phyloP scores from a whole-genome alignment of 2,329 filamentous ascomycete species.

The Colletotrichum tropicale region DNA sequence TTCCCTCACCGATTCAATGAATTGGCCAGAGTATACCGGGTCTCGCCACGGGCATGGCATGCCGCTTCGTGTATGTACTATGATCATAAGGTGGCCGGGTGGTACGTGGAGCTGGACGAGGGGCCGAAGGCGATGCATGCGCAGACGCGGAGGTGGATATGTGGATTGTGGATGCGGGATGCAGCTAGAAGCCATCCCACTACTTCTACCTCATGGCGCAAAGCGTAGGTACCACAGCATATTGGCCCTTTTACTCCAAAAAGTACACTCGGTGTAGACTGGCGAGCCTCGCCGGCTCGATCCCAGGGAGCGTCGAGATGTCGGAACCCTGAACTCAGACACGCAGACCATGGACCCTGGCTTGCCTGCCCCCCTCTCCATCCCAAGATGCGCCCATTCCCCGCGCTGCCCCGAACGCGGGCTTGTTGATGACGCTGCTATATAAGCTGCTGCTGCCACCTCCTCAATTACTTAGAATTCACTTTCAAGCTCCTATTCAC shows the following conservation, averaged over 20 bases:
- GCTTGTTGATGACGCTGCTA: not conserved
- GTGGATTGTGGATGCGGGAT: slow-evolving; percentile 6
- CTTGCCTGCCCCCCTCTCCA: not conserved
- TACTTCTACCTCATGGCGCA: not conserved
- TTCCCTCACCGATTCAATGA: not conserved
- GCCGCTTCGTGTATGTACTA: slow-evolving; percentile 6
- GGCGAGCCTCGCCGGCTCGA: not conserved
- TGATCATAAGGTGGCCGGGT: not conserved
- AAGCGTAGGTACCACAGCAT: not conserved
- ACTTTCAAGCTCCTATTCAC: not conserved
- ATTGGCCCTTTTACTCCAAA: not conserved
- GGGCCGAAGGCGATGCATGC: not conserved
- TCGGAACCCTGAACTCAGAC: slow-evolving; percentile 17
- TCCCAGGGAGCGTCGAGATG: slow-evolving; percentile 3
- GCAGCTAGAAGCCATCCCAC: not conserved
- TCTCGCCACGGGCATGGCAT: not conserved
- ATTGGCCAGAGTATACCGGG: not conserved
- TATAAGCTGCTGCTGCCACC: not conserved
- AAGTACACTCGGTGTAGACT: not conserved
- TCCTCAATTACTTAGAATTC: not conserved
- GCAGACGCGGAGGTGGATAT: not conserved
- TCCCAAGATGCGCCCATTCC: slow-evolving; percentile 7
- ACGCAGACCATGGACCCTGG: slow-evolving; percentile 6
- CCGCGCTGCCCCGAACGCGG: not conserved
- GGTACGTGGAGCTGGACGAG: not conserved